phyloP scores from a whole-genome alignment of 2,329 filamentous ascomycete genomes.

The Phialemonium atrogriseum region DNA sequence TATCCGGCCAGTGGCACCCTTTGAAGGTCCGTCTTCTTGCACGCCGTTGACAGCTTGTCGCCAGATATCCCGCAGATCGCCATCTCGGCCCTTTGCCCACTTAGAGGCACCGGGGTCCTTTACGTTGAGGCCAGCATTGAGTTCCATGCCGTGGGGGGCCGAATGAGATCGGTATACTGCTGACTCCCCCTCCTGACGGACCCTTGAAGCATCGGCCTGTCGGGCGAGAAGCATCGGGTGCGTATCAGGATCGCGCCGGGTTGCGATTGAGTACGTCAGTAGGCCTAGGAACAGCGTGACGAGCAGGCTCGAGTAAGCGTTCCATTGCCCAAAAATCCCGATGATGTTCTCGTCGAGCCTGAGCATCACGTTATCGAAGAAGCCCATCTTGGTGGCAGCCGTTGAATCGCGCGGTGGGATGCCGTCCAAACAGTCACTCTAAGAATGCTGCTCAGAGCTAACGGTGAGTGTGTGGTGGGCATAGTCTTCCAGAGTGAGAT shows the following conservation, averaged over 20 bases:
- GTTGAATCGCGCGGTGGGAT: no score
- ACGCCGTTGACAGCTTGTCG: slow-evolving; percentile 59
- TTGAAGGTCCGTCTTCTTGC: slow-evolving; percentile 50
- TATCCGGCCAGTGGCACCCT: slow-evolving; percentile 59
- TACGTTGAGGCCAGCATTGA: slow-evolving; percentile 71
- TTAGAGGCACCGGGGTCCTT: slow-evolving; percentile 72
- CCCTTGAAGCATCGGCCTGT: slow-evolving; percentile 69
- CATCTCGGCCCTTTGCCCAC: slow-evolving; percentile 76
- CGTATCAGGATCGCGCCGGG: slow-evolving; percentile 73
- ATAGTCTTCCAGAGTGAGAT: no score
- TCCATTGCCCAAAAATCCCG: slow-evolving; percentile 70
- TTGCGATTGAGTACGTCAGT: slow-evolving; percentile 62
- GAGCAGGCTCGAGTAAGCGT: slow-evolving; percentile 67
- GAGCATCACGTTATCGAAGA: slow-evolving; percentile 49
- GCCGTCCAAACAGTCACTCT: no score
- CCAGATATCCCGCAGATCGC: slow-evolving; percentile 91
- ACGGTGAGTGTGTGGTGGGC: no score
- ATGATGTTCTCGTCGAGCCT: slow-evolving; percentile 65
- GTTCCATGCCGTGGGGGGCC: slow-evolving; percentile 74
- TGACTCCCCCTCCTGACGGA: slow-evolving; percentile 78
- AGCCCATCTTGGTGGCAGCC: slow-evolving; percentile 13
- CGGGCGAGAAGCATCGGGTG: slow-evolving; percentile 86
- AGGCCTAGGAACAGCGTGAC: slow-evolving; percentile 57
- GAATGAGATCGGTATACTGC: slow-evolving; percentile 78
- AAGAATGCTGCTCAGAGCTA: no score